Evolutionary conservation across 371 early-diverging fungal species (phyloP).

Genomic region (Globomyces sp.): DNA sequence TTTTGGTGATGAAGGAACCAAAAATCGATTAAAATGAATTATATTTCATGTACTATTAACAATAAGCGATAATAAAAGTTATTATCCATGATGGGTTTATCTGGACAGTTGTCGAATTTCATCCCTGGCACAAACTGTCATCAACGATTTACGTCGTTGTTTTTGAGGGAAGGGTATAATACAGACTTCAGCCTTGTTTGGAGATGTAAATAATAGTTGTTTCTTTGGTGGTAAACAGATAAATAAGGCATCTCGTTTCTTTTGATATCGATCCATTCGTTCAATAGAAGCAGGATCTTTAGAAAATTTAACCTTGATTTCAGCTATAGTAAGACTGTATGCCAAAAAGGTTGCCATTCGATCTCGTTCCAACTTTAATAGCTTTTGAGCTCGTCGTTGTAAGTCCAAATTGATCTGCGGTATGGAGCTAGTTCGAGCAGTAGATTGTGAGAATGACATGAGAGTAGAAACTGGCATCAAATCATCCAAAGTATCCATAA

Average conservation of each 20-base stretch:
- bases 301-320: constrained; percentile 1
- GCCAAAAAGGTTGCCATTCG: not conserved
- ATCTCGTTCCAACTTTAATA: not conserved
- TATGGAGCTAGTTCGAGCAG: too few species aligned
- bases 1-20: too few species aligned
- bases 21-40: too few species aligned
- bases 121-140: too few species aligned
- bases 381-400: not conserved
- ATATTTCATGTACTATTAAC: too few species aligned
- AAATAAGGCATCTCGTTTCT: constrained; percentile 9
- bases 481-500: too few species aligned
- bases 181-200: not conserved
- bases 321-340: constrained; percentile 1
- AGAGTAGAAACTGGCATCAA: too few species aligned
- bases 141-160: not conserved
- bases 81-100: too few species aligned
- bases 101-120: too few species aligned
- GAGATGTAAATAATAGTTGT: not conserved
- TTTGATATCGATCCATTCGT: not conserved
- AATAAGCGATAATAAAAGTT: too few species aligned
- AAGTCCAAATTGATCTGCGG: not conserved
- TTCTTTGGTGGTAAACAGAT: not conserved
- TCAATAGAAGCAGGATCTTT: not conserved
- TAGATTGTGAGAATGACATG: too few species aligned
- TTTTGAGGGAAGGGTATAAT: constrained; percentile 10